Evolutionary conservation across 2,329 filamentous ascomycete species (phyloP), one percentile per base, ranked within the genome.

Genomic region (Bipolaris bicolor): DNA sequence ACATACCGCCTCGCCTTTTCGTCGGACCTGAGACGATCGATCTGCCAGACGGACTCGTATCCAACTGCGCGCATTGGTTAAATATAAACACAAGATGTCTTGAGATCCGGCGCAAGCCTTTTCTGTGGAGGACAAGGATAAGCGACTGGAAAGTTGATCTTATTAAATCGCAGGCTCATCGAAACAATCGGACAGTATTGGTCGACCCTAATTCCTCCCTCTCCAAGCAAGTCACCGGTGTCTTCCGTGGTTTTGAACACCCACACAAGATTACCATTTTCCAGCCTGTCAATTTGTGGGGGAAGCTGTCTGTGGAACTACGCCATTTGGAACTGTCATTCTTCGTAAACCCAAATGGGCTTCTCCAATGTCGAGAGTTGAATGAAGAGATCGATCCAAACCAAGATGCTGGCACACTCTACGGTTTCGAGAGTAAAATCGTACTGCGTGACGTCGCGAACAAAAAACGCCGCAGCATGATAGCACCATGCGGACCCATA

Each of bases 1-100:
- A 70, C 2, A 54, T 82, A 34, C 75, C 75, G 0, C 40, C 57
- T 2, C 11, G 47, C 1, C 31, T 75, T 0, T 75, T 81, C 31
- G 15, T 34, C 5, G 46, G 51, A 4, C 37, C n/a, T 6, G 52
- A 49, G 6, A 49, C 31, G 7, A 79, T 75, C 39, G 84, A 86
- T 57, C 69, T 88, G 1, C 87, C 86, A 0, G 60, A 64, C 0
- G 67, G 74, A 0, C 74, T 89, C 0, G 56, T 86, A 0, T 71
- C 83, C 0, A 73, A 80, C 9, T 87, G 82, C 50, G 72, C 82
- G 0, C 86, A 89, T 60, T 89, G 85, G 84, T 73, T 88, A 6
- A 77, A 88, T 48, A 15, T 86, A 0, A 47, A 57, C 3, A 72
- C 74, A 1, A 72, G 73, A 3, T 53, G 68, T 3, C 51, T 89